Evolutionary conservation across 495 filamentous ascomycete species (phyloP).

Genomic region (Annulohypoxylon bovei): DNA sequence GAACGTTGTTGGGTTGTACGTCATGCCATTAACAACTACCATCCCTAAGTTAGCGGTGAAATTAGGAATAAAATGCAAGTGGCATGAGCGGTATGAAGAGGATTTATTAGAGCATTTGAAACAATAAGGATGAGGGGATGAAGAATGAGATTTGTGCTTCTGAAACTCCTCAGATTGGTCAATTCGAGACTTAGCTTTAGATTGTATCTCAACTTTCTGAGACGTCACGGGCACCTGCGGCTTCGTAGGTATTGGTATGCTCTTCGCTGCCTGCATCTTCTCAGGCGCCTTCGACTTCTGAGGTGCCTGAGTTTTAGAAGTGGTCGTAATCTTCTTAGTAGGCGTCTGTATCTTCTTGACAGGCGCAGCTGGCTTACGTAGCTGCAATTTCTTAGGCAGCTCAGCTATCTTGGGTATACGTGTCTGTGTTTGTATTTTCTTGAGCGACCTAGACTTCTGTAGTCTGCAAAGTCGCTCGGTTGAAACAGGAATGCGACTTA

Average conservation of each 20-base stretch:
- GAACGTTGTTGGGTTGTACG: conserved; percentile 84
- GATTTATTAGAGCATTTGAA: too few species aligned
- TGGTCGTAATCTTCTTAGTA: neutral
- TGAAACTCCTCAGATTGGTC: conserved; percentile 23
- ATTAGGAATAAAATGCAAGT: conserved; percentile 10
- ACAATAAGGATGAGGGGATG: too few species aligned
- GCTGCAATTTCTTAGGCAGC: conserved; percentile 14
- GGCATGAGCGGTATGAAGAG: neutral
- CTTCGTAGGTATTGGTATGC: neutral
- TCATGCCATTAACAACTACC: conserved; percentile 90
- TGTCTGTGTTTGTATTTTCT: neutral
- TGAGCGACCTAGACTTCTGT: neutral
- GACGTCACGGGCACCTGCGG: conserved; percentile 3
- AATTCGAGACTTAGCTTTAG: neutral
- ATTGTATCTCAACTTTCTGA: neutral
- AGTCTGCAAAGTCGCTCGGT: conserved; percentile 13
- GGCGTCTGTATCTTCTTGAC: neutral
- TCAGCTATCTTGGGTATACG: conserved; percentile 4
- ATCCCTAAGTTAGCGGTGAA: conserved; percentile 36
- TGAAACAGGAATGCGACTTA: conserved; percentile 13
- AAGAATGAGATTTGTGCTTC: neutral
- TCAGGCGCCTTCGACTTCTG: conserved; percentile 6
- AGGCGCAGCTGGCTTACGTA: neutral
- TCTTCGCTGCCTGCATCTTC: conserved; percentile 10
- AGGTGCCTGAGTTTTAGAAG: neutral